Percentiles rank a stretch among this genome's conserved stretches.
Conservation (phyloP, 768 basidiomycete genomes). For the Pholiota conissans region DNA sequence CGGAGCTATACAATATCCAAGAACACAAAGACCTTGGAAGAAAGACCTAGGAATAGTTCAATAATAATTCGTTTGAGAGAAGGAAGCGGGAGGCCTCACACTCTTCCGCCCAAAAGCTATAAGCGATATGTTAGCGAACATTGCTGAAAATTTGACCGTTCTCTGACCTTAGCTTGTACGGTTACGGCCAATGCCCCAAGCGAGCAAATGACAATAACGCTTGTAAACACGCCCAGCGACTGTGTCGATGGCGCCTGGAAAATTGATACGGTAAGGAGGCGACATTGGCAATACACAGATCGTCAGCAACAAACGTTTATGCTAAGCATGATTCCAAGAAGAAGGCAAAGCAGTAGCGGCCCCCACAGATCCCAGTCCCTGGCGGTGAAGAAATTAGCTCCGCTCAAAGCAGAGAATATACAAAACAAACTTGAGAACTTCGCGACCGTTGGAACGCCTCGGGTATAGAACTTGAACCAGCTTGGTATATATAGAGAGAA, state of each 20-base stretch:
- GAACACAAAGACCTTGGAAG: slow-evolving; percentile 93
- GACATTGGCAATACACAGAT: not conserved
- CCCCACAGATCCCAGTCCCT: slow-evolving; percentile 99
- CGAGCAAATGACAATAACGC: slow-evolving; percentile 91
- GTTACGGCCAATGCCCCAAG: slow-evolving; percentile 90
- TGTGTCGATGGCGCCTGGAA: slow-evolving; percentile 83
- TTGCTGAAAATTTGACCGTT: no score
- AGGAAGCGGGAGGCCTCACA: slow-evolving; percentile 47
- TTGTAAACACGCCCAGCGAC: slow-evolving; percentile 87
- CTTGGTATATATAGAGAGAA: slow-evolving; percentile 89
- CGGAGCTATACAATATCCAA: slow-evolving; percentile 95
- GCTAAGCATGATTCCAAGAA: slow-evolving; percentile 82
- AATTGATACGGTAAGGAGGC: slow-evolving; percentile 3
- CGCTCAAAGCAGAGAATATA: not conserved
- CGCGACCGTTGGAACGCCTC: slow-evolving; percentile 67
- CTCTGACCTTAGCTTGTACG: slow-evolving; percentile 97
- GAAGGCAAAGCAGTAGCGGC: slow-evolving; percentile 80
- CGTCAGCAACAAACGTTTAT: slow-evolving; percentile 57
- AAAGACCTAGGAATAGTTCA: slow-evolving; percentile 61
- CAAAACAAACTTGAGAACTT: slow-evolving; percentile 68
- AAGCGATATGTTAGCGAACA: not conserved
- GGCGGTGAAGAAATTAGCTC: not conserved
- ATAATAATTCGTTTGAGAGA: not conserved
- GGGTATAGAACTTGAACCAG: slow-evolving; percentile 94
- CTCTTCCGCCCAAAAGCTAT: slow-evolving; percentile 79